A percentile compares a stretch with the other conserved stretches of the same genome.
These are phyloP conservation scores for Tulasnella sp. DNA, from an alignment of 768 basidiomycete genomes.

Conservation along the genomic window DNA sequence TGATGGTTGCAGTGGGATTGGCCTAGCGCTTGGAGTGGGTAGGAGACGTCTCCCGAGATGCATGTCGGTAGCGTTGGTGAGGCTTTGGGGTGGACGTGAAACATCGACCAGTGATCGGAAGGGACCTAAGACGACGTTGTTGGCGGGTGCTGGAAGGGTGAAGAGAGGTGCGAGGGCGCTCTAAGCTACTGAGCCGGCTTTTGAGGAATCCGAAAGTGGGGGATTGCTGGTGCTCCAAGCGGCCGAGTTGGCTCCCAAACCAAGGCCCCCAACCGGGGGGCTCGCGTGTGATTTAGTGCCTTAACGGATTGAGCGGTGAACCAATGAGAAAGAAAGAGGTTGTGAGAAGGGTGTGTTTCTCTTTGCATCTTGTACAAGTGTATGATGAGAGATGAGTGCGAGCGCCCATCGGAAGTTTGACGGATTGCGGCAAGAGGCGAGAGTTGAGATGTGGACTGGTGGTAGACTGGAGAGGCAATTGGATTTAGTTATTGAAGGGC, in stretches of 20 bases:
- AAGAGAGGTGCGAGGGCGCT: conserved; percentile 16
- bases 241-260: neutral
- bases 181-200: neutral
- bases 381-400: too few species aligned
- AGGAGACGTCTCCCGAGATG: conserved; percentile 56
- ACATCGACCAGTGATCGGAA: neutral
- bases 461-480: too few species aligned
- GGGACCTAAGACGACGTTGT: neutral
- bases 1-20: too few species aligned
- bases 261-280: conserved; percentile 13
- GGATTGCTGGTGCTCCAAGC: too few species aligned
- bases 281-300: conserved; percentile 23
- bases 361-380: too few species aligned
- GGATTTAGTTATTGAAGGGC: too few species aligned
- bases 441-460: neutral
- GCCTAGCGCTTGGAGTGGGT: conserved; percentile 31
- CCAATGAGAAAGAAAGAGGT: neutral
- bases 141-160: conserved; percentile 1
- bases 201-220: too few species aligned
- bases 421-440: too few species aligned
- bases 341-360: too few species aligned
- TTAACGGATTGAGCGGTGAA: too few species aligned
- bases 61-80: too few species aligned
- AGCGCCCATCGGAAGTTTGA: too few species aligned
- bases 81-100: neutral